Conservation (phyloP, 116 monocot species). For the Phalaenopsis hybrid region DNA sequence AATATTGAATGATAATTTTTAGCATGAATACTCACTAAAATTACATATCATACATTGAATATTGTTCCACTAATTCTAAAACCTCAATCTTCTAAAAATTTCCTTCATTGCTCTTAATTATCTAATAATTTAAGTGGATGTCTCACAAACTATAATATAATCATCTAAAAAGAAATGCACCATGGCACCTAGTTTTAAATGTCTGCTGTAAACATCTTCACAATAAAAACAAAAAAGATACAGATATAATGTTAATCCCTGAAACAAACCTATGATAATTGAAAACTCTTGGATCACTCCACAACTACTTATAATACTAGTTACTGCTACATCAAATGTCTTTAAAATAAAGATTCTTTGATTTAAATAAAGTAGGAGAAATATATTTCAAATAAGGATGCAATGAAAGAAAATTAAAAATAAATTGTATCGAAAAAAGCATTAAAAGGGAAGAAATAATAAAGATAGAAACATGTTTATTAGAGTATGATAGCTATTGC, state of each 20-base stretch:
- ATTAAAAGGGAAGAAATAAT: not conserved
- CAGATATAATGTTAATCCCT: not conserved
- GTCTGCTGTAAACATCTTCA: not conserved
- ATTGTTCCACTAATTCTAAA: too few relatives aligned
- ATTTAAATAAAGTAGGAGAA: not conserved
- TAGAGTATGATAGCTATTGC: not conserved
- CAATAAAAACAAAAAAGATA: not conserved
- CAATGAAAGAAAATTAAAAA: not conserved
- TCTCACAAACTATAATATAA: too few relatives aligned
- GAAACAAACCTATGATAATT: not conserved
- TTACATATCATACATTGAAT: too few relatives aligned
- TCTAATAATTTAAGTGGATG: too few relatives aligned
- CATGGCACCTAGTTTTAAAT: not conserved
- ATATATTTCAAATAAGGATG: not conserved
- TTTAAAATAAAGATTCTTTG: not conserved
- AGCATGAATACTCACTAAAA: too few relatives aligned
- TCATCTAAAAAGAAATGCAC: not conserved
- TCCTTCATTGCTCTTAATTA: too few relatives aligned
- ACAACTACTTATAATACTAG: not conserved
- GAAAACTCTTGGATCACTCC: not conserved
- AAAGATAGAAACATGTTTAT: not conserved
- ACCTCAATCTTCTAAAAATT: too few relatives aligned
- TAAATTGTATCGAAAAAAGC: not conserved
- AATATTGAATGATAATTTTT: too few relatives aligned
- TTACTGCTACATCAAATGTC: not conserved